Base-by-base conservation (phyloP, 2,329 filamentous ascomycete species). In the Fusarium bactridioides region DNA sequence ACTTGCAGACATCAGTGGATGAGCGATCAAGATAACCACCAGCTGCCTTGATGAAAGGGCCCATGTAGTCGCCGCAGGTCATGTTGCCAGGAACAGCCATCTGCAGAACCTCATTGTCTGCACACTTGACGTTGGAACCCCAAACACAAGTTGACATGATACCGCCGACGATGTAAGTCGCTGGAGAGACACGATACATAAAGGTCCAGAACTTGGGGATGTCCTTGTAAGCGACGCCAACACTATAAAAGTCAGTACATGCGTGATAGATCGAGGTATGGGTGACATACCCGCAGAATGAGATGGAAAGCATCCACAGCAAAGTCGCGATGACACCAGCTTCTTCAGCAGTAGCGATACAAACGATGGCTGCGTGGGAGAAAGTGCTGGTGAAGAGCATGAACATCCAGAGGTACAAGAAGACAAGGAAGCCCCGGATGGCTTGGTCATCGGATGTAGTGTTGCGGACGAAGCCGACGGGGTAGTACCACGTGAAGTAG, bases 161-260 rank as follows among this genome's bases (percentile, higher is more conserved):
- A 7, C 88, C 90, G 33, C 86, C 83, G 48, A 93, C 84, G 21
- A 93, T 83, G 78, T 94, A 94, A 0, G 90, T 93, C 73, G 93
- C 89, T 2, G 92, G 91, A 0, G 88, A 91, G 51, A 90, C 82
- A 38, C 89, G 85, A 79, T 93, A 92, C 88, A 92, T 91, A 82
- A 91, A 92, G 61, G 87, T 88, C 92, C 92, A 94, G 83, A 93
- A 92, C 6, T 86, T 83, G 0, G 92, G 91, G 12, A 93, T 85
- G 2, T 84, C 81, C 0, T 77, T 76, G 1, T 89, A 89, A 3
- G 84, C 80, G 4, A 89, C 89, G 55, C 93, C 84, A 43, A 94
- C 89, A 82, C 89, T 85, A 67, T 5, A 6, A 19, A 1, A 19
- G 31, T 76, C 40, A 76, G 68, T 23, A 18, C 3, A 83, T 76